Conservation (phyloP, 768 basidiomycete genomes). For the Rhodosporidiobolus odoratus region DNA sequence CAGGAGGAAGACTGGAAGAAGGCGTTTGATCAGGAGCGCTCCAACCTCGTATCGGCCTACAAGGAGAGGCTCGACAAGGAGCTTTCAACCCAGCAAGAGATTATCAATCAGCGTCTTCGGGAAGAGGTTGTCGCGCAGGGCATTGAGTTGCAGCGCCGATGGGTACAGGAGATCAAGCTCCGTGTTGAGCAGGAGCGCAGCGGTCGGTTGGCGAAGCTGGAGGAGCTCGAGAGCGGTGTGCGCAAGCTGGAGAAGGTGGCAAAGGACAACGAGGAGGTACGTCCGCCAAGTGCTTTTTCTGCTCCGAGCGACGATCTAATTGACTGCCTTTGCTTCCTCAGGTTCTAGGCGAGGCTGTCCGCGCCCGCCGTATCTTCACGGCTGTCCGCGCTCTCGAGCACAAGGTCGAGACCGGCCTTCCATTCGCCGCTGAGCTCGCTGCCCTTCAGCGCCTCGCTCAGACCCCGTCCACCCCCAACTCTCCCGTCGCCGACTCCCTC, state of each 20-base stretch:
- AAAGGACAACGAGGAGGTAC: constrained; percentile 64
- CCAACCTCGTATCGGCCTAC: constrained; percentile 67
- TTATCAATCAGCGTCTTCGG: constrained; percentile 89
- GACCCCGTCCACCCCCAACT: constrained; percentile 2
- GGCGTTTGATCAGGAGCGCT: constrained; percentile 71
- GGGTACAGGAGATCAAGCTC: constrained; percentile 93
- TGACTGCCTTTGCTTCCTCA: constrained; percentile 35
- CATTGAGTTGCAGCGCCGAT: constrained; percentile 91
- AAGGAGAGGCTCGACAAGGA: constrained; percentile 80
- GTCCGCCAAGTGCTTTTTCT: background rate
- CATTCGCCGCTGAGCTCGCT: constrained; percentile 85
- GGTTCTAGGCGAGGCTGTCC: constrained; percentile 78
- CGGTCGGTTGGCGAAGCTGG: constrained; percentile 87
- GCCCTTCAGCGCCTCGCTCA: constrained; percentile 62
- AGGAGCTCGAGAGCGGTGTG: constrained; percentile 80
- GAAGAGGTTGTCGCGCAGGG: constrained; percentile 95
- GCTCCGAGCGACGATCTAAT: background rate
- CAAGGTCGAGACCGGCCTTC: constrained; percentile 51
- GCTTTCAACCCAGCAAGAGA: constrained; percentile 76
- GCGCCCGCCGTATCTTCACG: constrained; percentile 85
- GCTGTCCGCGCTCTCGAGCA: constrained; percentile 65
- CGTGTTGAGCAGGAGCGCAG: constrained; percentile 95
- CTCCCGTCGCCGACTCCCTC: constrained; percentile 49
- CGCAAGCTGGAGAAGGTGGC: constrained; percentile 87
- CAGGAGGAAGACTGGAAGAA: constrained; percentile 82